A percentile compares a stretch with the other conserved stretches of the same genome.
phyloP scores from a whole-genome alignment of 2,329 filamentous ascomycete species.

The Fusarium robinianum region DNA sequence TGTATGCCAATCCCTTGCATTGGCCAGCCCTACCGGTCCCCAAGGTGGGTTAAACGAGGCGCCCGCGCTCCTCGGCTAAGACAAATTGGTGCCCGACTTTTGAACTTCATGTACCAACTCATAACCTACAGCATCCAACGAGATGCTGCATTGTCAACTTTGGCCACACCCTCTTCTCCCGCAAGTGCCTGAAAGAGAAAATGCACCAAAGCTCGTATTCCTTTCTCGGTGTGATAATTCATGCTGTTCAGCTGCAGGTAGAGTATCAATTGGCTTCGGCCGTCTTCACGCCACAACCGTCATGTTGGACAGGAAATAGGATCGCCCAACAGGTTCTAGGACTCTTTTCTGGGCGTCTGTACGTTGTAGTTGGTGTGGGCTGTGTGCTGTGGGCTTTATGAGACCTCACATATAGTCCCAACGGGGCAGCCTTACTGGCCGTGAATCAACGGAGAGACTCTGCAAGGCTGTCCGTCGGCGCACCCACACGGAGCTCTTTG shows the following conservation, averaged over 20 bases:
- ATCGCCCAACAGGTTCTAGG: constrained; percentile 3
- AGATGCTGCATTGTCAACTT: constrained; percentile 15
- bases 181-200: constrained; percentile 1
- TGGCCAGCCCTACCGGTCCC: constrained; percentile 31
- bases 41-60: neutral
- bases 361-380: no score
- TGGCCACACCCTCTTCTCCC: no score
- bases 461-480: constrained; percentile 8
- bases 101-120: constrained; percentile 22
- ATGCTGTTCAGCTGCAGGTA: constrained; percentile 16
- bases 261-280: constrained; percentile 6
- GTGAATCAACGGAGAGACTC: constrained; percentile 18
- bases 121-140: constrained; percentile 23
- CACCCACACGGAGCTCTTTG: neutral
- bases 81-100: neutral
- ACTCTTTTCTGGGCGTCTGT: no score
- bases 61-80: neutral
- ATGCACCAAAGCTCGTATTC: constrained; percentile 29
- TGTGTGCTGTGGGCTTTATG: no score
- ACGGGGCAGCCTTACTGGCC: constrained; percentile 8
- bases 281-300: constrained; percentile 23
- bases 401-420: no score
- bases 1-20: constrained; percentile 21
- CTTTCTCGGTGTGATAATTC: constrained; percentile 21
- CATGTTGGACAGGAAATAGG: constrained; percentile 2